Conservation (phyloP, 164 flowering plant genomes). For the Taxillus chinensis region DNA sequence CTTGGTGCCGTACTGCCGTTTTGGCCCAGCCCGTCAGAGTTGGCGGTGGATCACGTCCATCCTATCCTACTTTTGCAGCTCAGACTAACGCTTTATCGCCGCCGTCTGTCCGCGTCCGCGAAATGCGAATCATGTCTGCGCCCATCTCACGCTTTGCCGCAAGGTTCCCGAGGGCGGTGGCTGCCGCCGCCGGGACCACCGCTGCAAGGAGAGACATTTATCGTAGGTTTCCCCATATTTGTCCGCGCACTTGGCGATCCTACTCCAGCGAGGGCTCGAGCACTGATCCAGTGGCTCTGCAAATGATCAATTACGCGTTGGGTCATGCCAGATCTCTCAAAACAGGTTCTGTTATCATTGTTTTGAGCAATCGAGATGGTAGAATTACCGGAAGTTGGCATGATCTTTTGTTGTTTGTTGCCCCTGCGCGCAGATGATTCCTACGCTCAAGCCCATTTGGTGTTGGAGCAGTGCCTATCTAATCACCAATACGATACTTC, state of each 20-base stretch:
- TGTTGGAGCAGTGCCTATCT: slow-evolving; percentile 73
- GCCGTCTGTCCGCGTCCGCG: no score
- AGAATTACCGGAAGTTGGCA: no score
- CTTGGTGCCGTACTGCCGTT: no score
- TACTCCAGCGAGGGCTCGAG: slow-evolving; percentile 15
- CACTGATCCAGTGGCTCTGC: slow-evolving; percentile 43
- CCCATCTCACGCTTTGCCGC: slow-evolving; percentile 22
- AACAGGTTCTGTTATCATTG: slow-evolving; percentile 34
- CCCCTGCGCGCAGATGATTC: slow-evolving; percentile 40
- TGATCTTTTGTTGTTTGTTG: neutral
- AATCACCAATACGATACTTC: slow-evolving; percentile 39
- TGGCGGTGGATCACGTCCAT: no score
- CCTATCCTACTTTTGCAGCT: no score
- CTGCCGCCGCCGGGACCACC: slow-evolving; percentile 5
- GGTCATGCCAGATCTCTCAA: slow-evolving; percentile 54
- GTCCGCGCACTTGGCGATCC: slow-evolving; percentile 18
- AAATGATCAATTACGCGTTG: slow-evolving; percentile 75
- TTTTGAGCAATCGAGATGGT: neutral
- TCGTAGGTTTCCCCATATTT: neutral
- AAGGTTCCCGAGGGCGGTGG: slow-evolving; percentile 12
- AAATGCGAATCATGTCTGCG: neutral
- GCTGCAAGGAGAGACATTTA: neutral
- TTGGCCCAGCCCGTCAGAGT: no score
- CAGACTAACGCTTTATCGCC: no score
- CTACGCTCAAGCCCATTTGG: slow-evolving; percentile 50